Base-by-base conservation (phyloP, 495 filamentous ascomycete genomes). In the Tricharina praecox region DNA sequence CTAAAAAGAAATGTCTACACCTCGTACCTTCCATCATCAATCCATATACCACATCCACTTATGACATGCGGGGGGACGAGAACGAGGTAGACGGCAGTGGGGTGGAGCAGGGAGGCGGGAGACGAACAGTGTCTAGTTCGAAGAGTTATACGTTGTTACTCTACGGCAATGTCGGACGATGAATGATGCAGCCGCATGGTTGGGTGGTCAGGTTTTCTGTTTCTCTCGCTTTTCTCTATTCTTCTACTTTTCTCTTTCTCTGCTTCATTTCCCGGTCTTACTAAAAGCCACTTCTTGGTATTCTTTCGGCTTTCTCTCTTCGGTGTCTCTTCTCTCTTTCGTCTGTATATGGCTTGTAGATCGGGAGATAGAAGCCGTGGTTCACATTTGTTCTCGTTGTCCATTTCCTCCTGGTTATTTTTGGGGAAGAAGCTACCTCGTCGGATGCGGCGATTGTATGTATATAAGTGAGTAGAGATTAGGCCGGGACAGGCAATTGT, bases 211-310 rank as follows among this genome's bases (percentile, higher is more conserved):
- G 36, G 52, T 37, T 50, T 25, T 24, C 37, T 43, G 44, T 28
- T n/a, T 33, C 49, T 48, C 48, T 24, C 23, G 19, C 48, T 53
- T 54, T 53, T 16, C 50, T 52, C 49, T 54, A 47, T 24, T 48
- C 48, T 52, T 52, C 47, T 34, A 16, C 50, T 33, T 49, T 47
- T 47, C 51, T 47, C 40, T 48, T 41, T n/a, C n/a, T n/a, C n/a
- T n/a, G n/a, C n/a, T n/a, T n/a, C n/a, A n/a, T 54, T 53, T 43
- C 44, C 37, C 50, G 52, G 35, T 52, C 28, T 43, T 37, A 37
- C 42, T 34, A 30, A 26, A 45, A 45, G 42, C 23, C n/a, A 45
- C 19, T 45, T 45, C 15, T 45, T 18, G 18, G 16, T 18, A 23
- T 32, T 45, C 11, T 7, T 16, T 13, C 18, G 11, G 42, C 19